Conservation (phyloP, 345 rosid genomes). For the Heritiera littoralis region DNA sequence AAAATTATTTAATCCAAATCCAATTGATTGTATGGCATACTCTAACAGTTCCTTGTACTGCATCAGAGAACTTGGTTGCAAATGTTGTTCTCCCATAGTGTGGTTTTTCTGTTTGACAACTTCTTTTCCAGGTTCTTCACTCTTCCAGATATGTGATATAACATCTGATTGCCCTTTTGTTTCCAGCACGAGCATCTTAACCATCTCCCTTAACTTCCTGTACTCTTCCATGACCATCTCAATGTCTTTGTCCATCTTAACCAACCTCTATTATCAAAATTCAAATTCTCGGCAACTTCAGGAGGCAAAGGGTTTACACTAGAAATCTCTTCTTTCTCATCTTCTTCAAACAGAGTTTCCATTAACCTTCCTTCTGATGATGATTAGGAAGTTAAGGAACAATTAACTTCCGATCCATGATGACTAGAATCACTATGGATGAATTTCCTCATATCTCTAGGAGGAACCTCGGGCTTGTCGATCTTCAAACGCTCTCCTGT, state of each 20-base stretch:
- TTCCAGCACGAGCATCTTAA: conserved; percentile 54
- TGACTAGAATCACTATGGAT: not conserved
- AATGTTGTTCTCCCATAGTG: not conserved
- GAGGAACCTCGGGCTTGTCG: conserved; percentile 10
- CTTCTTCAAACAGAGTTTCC: not conserved
- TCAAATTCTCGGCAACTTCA: not conserved
- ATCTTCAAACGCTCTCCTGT: conserved; percentile 28
- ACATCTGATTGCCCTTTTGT: conserved; percentile 55
- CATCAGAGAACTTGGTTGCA: not conserved
- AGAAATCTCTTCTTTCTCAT: not conserved
- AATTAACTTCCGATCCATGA: conserved; percentile 36
- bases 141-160: conserved; percentile 51
- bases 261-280: not conserved
- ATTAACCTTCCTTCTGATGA: conserved; percentile 13
- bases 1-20: too few relatives aligned
- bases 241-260: conserved; percentile 18
- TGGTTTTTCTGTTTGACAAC: conserved; percentile 26
- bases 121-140: conserved; percentile 59
- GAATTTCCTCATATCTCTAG: not conserved
- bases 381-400: conserved; percentile 52
- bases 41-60: not conserved
- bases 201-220: conserved; percentile 48
- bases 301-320: not conserved
- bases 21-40: too few relatives aligned
- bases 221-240: conserved; percentile 51